Evolutionary conservation across 2,329 filamentous ascomycete genomes (phyloP), one percentile per base, ranked within the genome.

Genomic region (Rasamsonia emersonii): DNA sequence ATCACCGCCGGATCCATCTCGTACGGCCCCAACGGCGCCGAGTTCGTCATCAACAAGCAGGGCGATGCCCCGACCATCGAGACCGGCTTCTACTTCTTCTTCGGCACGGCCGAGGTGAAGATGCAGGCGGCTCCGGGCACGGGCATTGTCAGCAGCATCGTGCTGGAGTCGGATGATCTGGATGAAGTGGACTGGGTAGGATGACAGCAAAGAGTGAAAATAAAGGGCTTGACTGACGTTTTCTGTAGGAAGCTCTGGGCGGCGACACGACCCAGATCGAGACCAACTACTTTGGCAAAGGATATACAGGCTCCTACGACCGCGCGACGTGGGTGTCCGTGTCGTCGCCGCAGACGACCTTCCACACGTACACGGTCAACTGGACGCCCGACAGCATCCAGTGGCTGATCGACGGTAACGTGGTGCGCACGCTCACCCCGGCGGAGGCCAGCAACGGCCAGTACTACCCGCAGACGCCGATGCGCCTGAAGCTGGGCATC

Each of bases 181-280:
- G 91, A 98, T 61, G 91, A 98, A 66, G 89, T 98, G 51, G 91
- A 98, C 60, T 83, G 91, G 68, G 91, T 96, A 65, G 88, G 86
- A 11, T 7, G 20, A 23, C 20, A 11, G 20, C 9, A 23, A 23
- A 11, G 11, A 23, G 11, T 23, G 20, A 11, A 23, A 8, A 23
- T 23, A 11, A 11, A 23, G 9, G 20, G 9, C 16, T 49, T 51
- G 42, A 47, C 40, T 32, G 16, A 19, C 21, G 23, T 10, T 11
- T 9, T 8, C n/a, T 21, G 41, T 37, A 59, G 57, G 58, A 61
- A 42, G 49, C 48, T 35, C 39, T 62, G 27, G 61, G 61, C 28
- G 48, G 54, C 16, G 47, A 56, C 30, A 51, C 44, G 13, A 49
- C 41, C 23, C 40, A 51, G 30, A 53, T 63, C 19, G 86, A 96